Evolutionary conservation across 2,329 filamentous ascomycete species (phyloP).

Genomic region (Fusarium sp.): DNA sequence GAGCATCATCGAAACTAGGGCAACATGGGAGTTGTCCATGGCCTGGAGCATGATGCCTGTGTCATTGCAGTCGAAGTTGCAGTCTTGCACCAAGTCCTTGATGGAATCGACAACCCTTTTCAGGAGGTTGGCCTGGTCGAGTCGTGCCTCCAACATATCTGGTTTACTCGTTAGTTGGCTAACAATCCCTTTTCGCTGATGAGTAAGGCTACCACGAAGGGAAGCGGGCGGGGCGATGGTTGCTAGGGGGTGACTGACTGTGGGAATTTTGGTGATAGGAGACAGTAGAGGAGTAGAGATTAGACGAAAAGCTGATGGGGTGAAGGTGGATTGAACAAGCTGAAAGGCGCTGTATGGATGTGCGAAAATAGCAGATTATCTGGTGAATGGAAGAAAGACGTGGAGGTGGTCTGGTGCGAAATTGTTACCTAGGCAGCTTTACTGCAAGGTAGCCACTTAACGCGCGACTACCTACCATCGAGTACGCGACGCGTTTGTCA

Average conservation of each 20-base stretch:
- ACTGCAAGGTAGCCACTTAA: slow-evolving; percentile 30
- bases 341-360: not conserved
- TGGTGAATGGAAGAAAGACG: slow-evolving; percentile 28
- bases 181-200: slow-evolving; percentile 5
- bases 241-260: slow-evolving; percentile 33
- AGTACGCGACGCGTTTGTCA: slow-evolving; percentile 24
- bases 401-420: slow-evolving; percentile 23
- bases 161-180: slow-evolving; percentile 31
- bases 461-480: slow-evolving; percentile 9
- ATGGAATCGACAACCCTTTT: slow-evolving; percentile 99
- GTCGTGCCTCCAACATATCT: slow-evolving; percentile 93
- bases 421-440: slow-evolving; percentile 30
- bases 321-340: not conserved
- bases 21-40: slow-evolving; percentile 99
- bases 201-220: slow-evolving; percentile 26
- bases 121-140: slow-evolving; percentile 91
- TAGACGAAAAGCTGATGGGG: not conserved
- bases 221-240: slow-evolving; percentile 28
- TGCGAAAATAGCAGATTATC: slow-evolving; percentile 9
- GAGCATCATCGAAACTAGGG: slow-evolving; percentile 98
- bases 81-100: slow-evolving; percentile 99
- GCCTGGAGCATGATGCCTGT: slow-evolving; percentile 97
- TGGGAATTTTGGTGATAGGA: not conserved
- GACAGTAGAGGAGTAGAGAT: not conserved
- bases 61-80: slow-evolving; percentile 99